phyloP scores from a whole-genome alignment of 495 filamentous ascomycete species.

The Astrothelium macrocarpum region DNA sequence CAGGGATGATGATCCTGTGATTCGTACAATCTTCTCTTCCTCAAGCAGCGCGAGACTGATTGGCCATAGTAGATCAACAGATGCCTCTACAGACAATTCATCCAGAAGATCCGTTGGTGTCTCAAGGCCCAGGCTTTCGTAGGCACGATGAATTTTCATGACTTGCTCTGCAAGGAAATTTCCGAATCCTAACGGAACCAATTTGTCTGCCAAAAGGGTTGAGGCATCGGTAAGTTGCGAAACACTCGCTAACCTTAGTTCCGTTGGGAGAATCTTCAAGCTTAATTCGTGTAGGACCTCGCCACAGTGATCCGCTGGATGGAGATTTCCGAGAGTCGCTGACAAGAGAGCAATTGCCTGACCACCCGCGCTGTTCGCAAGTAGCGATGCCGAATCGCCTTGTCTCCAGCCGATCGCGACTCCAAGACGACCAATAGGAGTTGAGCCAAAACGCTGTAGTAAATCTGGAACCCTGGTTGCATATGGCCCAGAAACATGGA shows the following conservation, averaged over 20 bases:
- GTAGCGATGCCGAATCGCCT: neutral
- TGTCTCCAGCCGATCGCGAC: neutral
- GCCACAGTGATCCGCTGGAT: neutral
- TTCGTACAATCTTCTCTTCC: neutral
- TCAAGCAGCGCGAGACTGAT: neutral
- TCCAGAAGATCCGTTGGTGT: neutral
- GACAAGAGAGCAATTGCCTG: neutral
- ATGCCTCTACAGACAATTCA: neutral
- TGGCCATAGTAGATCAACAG: neutral
- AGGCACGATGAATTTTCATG: neutral
- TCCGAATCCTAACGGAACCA: neutral
- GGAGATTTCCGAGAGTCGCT: neutral
- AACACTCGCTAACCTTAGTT: neutral
- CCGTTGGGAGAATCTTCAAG: neutral
- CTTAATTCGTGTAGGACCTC: neutral
- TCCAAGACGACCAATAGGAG: neutral
- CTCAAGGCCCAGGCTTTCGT: neutral
- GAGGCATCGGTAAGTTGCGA: neutral
- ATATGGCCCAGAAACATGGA: neutral
- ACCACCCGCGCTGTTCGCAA: neutral
- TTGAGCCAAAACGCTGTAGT: neutral
- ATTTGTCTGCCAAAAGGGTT: neutral
- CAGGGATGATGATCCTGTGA: neutral
- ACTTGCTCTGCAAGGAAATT: neutral
- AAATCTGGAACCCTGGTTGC: neutral